Percentiles rank a stretch among this genome's conserved stretches.
Conservation (phyloP, 768 basidiomycete genomes). For the Boletus sp. region DNA sequence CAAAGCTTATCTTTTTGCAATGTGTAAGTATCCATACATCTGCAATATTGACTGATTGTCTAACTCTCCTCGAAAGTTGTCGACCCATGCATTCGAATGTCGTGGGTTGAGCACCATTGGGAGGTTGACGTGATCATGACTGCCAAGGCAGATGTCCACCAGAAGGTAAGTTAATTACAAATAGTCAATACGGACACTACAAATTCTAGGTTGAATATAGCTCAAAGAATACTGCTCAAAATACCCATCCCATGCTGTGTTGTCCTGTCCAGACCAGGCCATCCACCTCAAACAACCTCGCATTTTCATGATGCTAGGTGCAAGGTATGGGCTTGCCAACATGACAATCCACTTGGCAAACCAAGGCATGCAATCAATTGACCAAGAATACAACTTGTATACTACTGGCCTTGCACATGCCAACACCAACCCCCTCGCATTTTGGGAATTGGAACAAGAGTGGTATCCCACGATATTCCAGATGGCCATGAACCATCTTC, state of each 20-base stretch:
- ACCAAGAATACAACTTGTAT: slow-evolving; percentile 5
- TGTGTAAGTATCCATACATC: background rate
- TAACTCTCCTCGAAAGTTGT: background rate
- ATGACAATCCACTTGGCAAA: background rate
- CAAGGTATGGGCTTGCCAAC: background rate
- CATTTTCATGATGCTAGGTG: background rate
- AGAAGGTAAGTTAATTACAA: background rate
- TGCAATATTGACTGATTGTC: no score
- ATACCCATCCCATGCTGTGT: background rate
- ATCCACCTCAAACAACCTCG: background rate
- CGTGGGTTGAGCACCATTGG: background rate
- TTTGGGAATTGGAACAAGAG: background rate
- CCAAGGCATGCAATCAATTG: background rate
- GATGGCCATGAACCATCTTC: no score
- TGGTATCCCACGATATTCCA: slow-evolving; percentile 17
- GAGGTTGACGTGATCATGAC: background rate
- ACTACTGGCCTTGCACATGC: background rate
- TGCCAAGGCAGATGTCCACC: background rate
- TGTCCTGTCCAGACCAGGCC: background rate
- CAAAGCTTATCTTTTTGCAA: background rate
- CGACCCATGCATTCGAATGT: background rate
- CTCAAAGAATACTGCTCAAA: background rate
- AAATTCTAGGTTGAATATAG: background rate
- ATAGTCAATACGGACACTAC: no score
- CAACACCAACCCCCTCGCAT: background rate